Evolutionary conservation across 148 eudicot genomes (phyloP).

Genomic region (Vaccinium darrowii): DNA sequence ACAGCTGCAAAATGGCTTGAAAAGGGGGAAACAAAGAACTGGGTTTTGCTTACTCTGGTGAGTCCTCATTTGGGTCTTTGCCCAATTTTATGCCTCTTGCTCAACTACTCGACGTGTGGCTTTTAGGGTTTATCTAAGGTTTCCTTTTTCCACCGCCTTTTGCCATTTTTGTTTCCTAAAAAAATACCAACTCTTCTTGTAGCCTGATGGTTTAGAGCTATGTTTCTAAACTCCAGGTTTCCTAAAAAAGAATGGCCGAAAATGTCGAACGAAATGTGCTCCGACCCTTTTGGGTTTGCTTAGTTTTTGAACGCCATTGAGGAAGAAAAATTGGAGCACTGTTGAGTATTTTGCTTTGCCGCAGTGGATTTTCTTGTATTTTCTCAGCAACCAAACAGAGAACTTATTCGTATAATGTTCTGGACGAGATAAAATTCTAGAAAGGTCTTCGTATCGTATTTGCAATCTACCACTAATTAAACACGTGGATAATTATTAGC

Average conservation of each 20-base stretch:
- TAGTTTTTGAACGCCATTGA: background rate
- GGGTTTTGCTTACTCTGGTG: background rate
- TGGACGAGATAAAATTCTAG: background rate
- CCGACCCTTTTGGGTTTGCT: background rate
- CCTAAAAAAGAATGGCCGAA: background rate
- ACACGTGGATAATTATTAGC: background rate
- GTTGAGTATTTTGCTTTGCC: background rate
- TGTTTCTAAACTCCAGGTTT: background rate
- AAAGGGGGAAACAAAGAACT: background rate
- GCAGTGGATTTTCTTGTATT: background rate
- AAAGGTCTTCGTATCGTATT: background rate
- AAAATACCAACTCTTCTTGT: background rate
- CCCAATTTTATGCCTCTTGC: background rate
- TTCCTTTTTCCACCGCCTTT: background rate
- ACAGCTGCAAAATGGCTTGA: conserved; percentile 5
- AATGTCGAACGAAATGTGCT: background rate
- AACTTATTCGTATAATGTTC: background rate
- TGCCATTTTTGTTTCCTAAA: background rate
- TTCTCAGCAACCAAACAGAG: conserved; percentile 11
- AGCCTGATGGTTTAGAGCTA: too few relatives aligned
- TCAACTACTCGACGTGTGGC: background rate
- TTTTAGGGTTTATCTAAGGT: background rate
- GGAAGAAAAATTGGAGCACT: background rate
- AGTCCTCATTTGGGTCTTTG: background rate
- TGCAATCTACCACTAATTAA: background rate